A percentile compares a stretch with the other conserved stretches of the same genome.
Evolutionary conservation across 352 stramenopile genomes (phyloP).

Genomic region (Phytophthora constricta): DNA sequence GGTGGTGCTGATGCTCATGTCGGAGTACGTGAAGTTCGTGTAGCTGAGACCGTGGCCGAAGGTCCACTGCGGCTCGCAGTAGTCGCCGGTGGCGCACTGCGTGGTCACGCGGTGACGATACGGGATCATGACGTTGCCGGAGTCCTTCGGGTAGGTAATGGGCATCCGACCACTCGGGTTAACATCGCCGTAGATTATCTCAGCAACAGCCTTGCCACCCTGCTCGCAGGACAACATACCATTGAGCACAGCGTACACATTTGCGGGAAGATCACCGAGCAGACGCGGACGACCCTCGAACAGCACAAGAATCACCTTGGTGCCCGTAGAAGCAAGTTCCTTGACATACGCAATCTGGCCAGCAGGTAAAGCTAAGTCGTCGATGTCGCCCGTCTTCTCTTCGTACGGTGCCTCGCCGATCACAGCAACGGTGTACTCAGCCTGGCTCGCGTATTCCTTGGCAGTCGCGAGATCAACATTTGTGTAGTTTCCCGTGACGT

Average conservation of each 20-base stretch:
- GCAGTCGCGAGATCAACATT: slow-evolving; percentile 45
- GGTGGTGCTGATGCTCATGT: slow-evolving; percentile 39
- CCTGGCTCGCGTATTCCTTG: slow-evolving; percentile 44
- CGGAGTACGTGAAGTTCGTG: slow-evolving; percentile 57
- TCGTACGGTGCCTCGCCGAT: slow-evolving; percentile 72
- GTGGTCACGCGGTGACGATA: slow-evolving; percentile 18
- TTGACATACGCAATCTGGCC: slow-evolving; percentile 60
- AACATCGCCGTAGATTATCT: slow-evolving; percentile 56
- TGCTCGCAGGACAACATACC: slow-evolving; percentile 69
- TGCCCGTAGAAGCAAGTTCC: slow-evolving; percentile 52
- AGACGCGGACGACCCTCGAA: slow-evolving; percentile 72
- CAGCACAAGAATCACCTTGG: slow-evolving; percentile 72
- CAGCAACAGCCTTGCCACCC: slow-evolving; percentile 78
- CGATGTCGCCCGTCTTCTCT: slow-evolving; percentile 79
- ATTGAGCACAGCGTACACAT: slow-evolving; percentile 70
- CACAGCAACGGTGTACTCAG: slow-evolving; percentile 60
- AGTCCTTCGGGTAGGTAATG: slow-evolving; percentile 73
- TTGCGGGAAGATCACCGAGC: slow-evolving; percentile 45
- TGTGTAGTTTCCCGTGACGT: slow-evolving; percentile 47
- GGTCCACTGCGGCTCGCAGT: slow-evolving; percentile 57
- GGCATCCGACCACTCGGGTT: slow-evolving; percentile 9
- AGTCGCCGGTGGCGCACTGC: slow-evolving; percentile 41
- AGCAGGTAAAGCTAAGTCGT: slow-evolving; percentile 47
- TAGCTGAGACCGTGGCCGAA: slow-evolving; percentile 72
- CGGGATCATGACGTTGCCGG: slow-evolving; percentile 27